Evolutionary conservation across 208 protist genomes (phyloP).

Genomic region (Acanthamoeba culbertsoni): DNA sequence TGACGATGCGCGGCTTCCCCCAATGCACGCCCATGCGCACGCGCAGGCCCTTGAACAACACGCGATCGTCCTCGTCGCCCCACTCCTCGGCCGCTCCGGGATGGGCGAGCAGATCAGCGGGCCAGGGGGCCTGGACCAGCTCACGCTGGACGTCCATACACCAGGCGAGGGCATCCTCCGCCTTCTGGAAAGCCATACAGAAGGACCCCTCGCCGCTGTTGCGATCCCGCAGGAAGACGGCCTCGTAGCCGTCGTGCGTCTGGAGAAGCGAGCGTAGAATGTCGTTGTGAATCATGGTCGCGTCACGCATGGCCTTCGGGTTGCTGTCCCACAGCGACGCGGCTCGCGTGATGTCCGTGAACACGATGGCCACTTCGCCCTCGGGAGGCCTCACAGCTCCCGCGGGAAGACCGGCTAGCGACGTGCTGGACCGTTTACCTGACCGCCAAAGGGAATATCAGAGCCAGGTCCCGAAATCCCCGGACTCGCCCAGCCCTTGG

Average conservation of each 20-base stretch:
- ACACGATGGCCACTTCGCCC: slow-evolving; percentile 32
- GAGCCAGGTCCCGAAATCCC: too few relatives aligned
- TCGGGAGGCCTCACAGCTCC: not conserved
- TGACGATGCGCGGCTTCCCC: not conserved
- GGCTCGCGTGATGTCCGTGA: slow-evolving; percentile 35
- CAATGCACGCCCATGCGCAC: slow-evolving; percentile 42
- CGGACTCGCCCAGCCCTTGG: too few relatives aligned
- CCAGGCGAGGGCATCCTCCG: not conserved
- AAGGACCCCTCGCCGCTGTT: slow-evolving; percentile 62
- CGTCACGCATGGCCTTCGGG: not conserved
- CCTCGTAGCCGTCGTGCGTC: slow-evolving; percentile 29
- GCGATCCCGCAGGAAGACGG: slow-evolving; percentile 17
- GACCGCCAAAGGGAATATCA: too few relatives aligned
- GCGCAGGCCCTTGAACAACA: slow-evolving; percentile 32
- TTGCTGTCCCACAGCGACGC: slow-evolving; percentile 33
- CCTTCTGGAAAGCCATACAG: slow-evolving; percentile 57
- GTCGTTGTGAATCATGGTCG: slow-evolving; percentile 31
- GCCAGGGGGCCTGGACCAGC: not conserved
- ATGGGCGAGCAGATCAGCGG: not conserved
- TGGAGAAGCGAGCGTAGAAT: not conserved
- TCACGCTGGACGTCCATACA: slow-evolving; percentile 39
- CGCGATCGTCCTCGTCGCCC: slow-evolving; percentile 37
- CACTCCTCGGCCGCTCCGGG: slow-evolving; percentile 49
- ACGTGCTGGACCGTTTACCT: too few relatives aligned
- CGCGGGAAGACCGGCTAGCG: too few relatives aligned